phyloP scores from a whole-genome alignment of 176 grass and related monocot genomes.

The Aegilops sharonensis region DNA sequence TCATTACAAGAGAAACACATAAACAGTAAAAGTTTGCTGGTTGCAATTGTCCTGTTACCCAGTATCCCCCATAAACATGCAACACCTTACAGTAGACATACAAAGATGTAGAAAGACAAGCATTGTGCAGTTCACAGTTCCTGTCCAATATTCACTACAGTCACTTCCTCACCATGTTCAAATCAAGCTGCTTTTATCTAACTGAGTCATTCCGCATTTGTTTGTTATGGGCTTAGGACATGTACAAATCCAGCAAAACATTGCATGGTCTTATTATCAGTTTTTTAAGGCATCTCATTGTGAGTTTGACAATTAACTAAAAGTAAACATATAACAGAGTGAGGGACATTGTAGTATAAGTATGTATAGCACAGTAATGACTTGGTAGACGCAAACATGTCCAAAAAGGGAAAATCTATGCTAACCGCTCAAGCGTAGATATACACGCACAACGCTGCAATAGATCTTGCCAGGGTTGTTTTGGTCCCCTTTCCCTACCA shows the following conservation, averaged over 20 bases:
- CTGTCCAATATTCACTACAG: not conserved
- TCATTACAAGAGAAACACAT: not conserved
- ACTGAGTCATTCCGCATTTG: not conserved
- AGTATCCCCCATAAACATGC: not conserved
- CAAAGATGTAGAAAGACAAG: not conserved
- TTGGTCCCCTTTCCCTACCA: not conserved
- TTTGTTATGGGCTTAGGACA: not conserved
- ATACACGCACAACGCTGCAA: not conserved
- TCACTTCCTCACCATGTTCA: not conserved
- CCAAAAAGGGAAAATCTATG: not conserved
- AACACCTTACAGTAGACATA: not conserved
- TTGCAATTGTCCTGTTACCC: not conserved
- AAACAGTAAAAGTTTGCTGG: not conserved
- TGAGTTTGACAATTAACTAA: not conserved
- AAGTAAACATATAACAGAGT: not conserved
- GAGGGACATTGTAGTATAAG: not conserved
- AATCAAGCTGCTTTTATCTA: not conserved
- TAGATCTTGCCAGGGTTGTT: not conserved
- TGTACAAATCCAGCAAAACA: not conserved
- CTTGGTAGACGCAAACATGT: not conserved
- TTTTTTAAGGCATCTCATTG: not conserved
- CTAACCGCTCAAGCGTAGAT: not conserved
- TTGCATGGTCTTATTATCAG: not conserved
- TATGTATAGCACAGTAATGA: not conserved
- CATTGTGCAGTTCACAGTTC: not conserved